phyloP scores from a whole-genome alignment of 768 basidiomycete genomes.

The Lactarius tabidus region DNA sequence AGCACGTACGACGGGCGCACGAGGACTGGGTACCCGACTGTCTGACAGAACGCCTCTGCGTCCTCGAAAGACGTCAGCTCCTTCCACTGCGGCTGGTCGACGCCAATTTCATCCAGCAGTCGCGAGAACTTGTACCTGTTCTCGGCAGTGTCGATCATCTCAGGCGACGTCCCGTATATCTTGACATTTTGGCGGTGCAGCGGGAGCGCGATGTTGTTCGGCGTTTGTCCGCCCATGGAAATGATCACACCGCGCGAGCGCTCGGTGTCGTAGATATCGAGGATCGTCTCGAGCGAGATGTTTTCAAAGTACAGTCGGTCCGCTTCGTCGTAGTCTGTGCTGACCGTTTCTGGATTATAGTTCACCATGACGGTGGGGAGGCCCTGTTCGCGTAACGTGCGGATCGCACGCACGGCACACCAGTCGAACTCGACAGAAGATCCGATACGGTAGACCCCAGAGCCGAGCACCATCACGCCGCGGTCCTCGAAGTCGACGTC shows the following conservation, averaged over 20 bases:
- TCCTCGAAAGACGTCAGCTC: slow-evolving; percentile 90
- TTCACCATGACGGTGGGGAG: slow-evolving; percentile 98
- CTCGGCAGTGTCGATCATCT: slow-evolving; percentile 99
- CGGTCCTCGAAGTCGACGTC: slow-evolving; percentile 86
- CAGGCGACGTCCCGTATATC: slow-evolving; percentile 97
- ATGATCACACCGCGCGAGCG: slow-evolving; percentile 87
- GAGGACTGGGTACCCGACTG: slow-evolving; percentile 92
- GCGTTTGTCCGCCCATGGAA: slow-evolving; percentile 98
- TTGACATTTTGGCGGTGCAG: slow-evolving; percentile 97
- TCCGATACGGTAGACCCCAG: slow-evolving; percentile 97
- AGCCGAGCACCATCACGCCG: slow-evolving; percentile 96
- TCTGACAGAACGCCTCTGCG: slow-evolving; percentile 84
- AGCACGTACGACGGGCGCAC: slow-evolving; percentile 97
- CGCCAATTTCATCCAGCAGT: slow-evolving; percentile 94
- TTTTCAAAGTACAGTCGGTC: slow-evolving; percentile 99
- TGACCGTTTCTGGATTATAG: slow-evolving; percentile 99
- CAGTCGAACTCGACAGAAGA: slow-evolving; percentile 99
- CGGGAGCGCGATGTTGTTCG: slow-evolving; percentile 96
- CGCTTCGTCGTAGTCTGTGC: slow-evolving; percentile 98
- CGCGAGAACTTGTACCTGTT: slow-evolving; percentile 99
- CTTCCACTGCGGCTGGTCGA: slow-evolving; percentile 97
- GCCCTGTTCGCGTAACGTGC: slow-evolving; percentile 93
- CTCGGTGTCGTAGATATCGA: slow-evolving; percentile 95
- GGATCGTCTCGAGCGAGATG: slow-evolving; percentile 91
- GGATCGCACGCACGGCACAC: slow-evolving; percentile 97